phyloP scores from a whole-genome alignment of 73 alveolate genomes.

The Tetrahymena malaccensis region DNA sequence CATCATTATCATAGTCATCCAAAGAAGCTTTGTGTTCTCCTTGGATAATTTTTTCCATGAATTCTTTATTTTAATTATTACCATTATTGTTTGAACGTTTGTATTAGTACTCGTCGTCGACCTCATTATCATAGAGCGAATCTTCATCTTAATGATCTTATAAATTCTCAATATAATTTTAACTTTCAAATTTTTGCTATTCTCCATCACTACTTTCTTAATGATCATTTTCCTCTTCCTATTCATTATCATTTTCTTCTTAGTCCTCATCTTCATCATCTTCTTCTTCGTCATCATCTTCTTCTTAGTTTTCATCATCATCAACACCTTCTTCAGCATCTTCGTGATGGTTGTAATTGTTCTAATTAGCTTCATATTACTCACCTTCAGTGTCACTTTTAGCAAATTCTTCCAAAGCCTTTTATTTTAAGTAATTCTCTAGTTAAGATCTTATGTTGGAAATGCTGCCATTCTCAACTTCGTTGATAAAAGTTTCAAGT shows the following conservation, averaged over 20 bases:
- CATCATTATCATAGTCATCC: neutral
- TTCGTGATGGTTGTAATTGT: neutral
- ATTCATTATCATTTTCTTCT: neutral
- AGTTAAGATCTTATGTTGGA: neutral
- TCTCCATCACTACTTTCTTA: neutral
- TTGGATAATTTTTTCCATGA: neutral
- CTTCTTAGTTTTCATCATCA: neutral
- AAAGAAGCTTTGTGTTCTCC: neutral
- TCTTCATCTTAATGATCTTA: neutral
- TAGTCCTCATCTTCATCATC: neutral
- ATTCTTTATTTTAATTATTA: neutral
- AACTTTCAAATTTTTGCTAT: neutral
- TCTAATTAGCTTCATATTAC: neutral
- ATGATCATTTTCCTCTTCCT: neutral
- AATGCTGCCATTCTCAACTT: neutral
- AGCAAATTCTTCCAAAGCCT: neutral
- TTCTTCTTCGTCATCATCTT: neutral
- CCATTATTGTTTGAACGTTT: neutral
- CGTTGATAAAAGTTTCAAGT: neutral
- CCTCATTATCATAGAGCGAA: neutral
- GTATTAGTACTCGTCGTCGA: neutral
- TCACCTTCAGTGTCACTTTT: neutral
- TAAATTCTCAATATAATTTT: neutral
- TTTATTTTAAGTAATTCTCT: neutral
- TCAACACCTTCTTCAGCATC: neutral